These are phyloP conservation scores for Solanum acaule DNA, from an alignment of 257 asterid species.

Conservation along the genomic window DNA sequence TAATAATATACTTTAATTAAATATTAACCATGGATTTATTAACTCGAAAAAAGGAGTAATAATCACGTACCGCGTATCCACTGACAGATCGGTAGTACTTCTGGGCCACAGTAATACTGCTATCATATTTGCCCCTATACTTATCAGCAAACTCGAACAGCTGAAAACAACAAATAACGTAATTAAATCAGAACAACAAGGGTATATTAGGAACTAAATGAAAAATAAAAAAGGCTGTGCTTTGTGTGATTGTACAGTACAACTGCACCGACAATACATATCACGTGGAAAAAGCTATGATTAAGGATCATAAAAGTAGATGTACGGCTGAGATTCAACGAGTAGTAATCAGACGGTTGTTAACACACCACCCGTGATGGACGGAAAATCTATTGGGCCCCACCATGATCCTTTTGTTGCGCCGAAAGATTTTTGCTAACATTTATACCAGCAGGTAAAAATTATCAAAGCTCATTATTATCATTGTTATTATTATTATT, in stretches of 20 bases:
- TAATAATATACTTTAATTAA: neutral
- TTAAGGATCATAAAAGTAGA: neutral
- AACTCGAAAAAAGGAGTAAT: neutral
- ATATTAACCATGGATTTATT: neutral
- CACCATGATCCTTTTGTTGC: constrained; percentile 26
- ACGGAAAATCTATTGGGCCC: constrained; percentile 10
- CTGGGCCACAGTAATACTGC: constrained; percentile 78
- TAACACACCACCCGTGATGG: constrained; percentile 31
- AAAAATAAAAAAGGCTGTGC: neutral
- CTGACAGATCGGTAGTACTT: constrained; percentile 94
- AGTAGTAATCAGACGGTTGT: constrained; percentile 3
- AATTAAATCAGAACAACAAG: neutral
- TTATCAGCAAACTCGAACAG: constrained; percentile 88
- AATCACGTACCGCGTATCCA: constrained; percentile 80
- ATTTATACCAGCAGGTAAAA: constrained; percentile 1
- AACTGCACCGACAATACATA: constrained; percentile 17
- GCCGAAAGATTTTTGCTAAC: constrained; percentile 33
- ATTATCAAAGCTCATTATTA: too few species aligned
- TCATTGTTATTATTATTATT: too few species aligned
- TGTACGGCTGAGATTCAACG: constrained; percentile 28
- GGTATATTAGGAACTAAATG: neutral
- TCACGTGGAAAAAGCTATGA: constrained; percentile 21
- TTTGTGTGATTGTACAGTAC: neutral
- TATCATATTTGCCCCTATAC: constrained; percentile 94
- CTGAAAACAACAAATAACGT: constrained; percentile 28